phyloP scores from a whole-genome alignment of 1,139 yeast genomes.

The Yamadazyma taylorii region DNA sequence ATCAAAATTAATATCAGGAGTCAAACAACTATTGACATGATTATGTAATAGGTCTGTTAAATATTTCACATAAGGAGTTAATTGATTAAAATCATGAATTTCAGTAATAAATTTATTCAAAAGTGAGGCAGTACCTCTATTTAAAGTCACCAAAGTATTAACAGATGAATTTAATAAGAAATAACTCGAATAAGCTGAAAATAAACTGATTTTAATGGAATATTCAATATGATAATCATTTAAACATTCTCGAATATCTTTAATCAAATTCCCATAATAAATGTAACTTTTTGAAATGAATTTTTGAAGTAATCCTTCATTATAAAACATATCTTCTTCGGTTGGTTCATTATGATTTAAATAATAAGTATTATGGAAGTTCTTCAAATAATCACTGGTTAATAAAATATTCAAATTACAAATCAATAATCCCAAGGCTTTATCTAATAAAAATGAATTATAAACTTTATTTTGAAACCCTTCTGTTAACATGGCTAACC shows the following conservation, averaged over 20 bases:
- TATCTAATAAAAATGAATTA: constrained; percentile 38
- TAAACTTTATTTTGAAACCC: constrained; percentile 18
- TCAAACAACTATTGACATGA: constrained; percentile 25
- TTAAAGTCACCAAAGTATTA: constrained; percentile 32
- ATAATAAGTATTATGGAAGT: constrained; percentile 17
- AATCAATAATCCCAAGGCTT: constrained; percentile 35
- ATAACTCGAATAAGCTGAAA: constrained; percentile 39
- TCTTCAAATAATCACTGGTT: constrained; percentile 18
- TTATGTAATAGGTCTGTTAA: constrained; percentile 27
- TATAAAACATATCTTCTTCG: constrained; percentile 25
- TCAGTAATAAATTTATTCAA: constrained; percentile 28
- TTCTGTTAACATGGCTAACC: constrained; percentile 19
- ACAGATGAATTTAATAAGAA: constrained; percentile 36
- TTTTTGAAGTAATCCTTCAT: constrained; percentile 27
- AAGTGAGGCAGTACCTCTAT: constrained; percentile 37
- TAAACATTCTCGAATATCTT: constrained; percentile 34
- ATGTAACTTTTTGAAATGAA: constrained; percentile 35
- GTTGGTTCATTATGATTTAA: constrained; percentile 10
- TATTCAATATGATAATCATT: constrained; percentile 33
- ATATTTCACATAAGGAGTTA: constrained; percentile 25
- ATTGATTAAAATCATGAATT: constrained; percentile 19
- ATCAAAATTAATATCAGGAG: constrained; percentile 38
- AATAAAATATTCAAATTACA: constrained; percentile 23
- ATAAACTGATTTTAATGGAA: constrained; percentile 39
- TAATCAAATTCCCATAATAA: constrained; percentile 36